phyloP scores from a whole-genome alignment of 768 basidiomycete genomes.

The Megacollybia marginata region DNA sequence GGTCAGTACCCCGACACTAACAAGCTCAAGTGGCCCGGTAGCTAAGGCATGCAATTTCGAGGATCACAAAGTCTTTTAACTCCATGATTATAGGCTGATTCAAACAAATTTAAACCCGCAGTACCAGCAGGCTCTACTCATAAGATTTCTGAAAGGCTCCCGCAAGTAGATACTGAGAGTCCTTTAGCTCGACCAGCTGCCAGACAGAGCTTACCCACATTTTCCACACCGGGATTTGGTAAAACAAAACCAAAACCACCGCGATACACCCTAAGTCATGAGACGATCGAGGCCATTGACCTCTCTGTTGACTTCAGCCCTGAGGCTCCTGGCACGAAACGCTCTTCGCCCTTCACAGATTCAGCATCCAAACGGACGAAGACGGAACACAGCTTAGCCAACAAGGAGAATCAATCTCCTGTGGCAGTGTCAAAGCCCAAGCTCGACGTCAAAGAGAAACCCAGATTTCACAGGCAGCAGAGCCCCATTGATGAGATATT shows the following conservation, averaged over 20 bases:
- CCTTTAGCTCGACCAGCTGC: constrained; percentile 4
- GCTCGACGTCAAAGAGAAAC: background rate
- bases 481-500: no score
- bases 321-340: background rate
- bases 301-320: constrained; percentile 32
- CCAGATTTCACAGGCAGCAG: background rate
- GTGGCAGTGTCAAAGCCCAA: background rate
- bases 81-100: no score
- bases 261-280: constrained; percentile 8
- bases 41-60: no score
- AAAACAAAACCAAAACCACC: constrained; percentile 13
- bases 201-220: constrained; percentile 28
- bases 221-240: constrained; percentile 38
- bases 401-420: background rate
- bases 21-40: no score
- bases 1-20: constrained; percentile 4
- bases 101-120: no score
- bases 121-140: no score
- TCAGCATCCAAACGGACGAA: background rate
- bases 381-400: background rate
- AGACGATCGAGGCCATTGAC: constrained; percentile 19
- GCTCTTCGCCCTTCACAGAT: background rate
- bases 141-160: no score
- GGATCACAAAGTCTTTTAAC: no score
- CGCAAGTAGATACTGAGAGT: background rate